These are phyloP conservation scores for Didymella glomerata DNA, from an alignment of 2,329 filamentous ascomycete genomes.

Conservation along the genomic window DNA sequence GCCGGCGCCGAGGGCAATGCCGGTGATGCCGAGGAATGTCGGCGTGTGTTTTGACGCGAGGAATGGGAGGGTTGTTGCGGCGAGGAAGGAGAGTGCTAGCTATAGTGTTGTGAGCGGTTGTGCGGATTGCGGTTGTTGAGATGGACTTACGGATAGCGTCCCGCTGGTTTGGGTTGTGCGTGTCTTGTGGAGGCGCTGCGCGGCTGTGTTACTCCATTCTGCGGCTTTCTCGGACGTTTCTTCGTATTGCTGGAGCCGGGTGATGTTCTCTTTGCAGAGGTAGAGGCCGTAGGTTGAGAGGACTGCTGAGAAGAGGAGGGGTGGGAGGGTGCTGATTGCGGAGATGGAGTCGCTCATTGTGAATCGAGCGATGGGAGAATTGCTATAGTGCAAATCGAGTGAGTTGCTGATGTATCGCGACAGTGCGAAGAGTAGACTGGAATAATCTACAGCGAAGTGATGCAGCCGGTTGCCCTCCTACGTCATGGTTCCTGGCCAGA, in stretches of 20 bases:
- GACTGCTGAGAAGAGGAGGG: constrained; percentile 30
- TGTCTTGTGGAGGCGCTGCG: constrained; percentile 46
- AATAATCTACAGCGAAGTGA: neutral
- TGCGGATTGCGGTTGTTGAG: neutral
- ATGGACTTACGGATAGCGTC: constrained; percentile 40
- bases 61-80: constrained; percentile 31
- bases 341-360: constrained; percentile 7
- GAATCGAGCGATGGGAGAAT: neutral
- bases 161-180: constrained; percentile 47
- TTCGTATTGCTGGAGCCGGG: constrained; percentile 49
- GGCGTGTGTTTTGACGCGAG: constrained; percentile 18
- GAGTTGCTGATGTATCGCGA: neutral
- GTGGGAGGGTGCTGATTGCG: constrained; percentile 22
- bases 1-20: constrained; percentile 26
- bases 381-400: neutral
- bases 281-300: constrained; percentile 44
- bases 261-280: constrained; percentile 49
- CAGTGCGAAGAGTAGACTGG: neutral
- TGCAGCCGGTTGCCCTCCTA: neutral
- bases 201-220: constrained; percentile 47
- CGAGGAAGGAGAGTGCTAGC: constrained; percentile 37
- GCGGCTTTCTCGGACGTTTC: constrained; percentile 47
- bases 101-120: constrained; percentile 5
- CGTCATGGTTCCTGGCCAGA: constrained; percentile 8
- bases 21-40: constrained; percentile 13